Evolutionary conservation across 2,329 filamentous ascomycete species (phyloP), one percentile per base, ranked within the genome.

Genomic region (Calonectria hawksworthii): DNA sequence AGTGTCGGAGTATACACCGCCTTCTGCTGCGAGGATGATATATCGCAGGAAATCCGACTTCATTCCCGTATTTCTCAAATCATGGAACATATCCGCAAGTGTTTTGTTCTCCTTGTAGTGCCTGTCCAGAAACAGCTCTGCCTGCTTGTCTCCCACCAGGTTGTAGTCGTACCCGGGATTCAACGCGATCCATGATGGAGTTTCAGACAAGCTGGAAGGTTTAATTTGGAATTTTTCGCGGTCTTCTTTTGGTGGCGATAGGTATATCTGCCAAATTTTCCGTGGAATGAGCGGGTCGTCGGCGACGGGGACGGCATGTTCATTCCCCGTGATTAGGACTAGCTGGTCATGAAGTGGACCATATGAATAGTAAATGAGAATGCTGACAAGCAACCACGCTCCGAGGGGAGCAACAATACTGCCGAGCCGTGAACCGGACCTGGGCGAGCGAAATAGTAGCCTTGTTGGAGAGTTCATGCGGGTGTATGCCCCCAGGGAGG

Each of bases 1-100:
- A 64, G 92, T 91, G 77, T 92, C 91, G 28, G 90, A 86, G 81
- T 92, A 93, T 7, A 88, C 79, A n/a, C 88, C 85, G 18, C 85
- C 85, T 52, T 85, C 81, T 3, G 68, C 72, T 11, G 41, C 52
- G 10, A 83, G 79, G 28, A 83, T 47, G 4, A 83, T 78, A 67
- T 83, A 83, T 5, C 82, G 80, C 1, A 83, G 75, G 14, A 83
- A 63, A 38, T 83, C 80, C 13, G 83, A 83, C 64, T 81, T 83
- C 68, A 83, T 78, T 26, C 81, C 83, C 7, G 80, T 80, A 54
- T 83, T 83, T 4, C 66, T 74, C 34, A 83, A 47, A 13, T 73
- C 66, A 9, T 72, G 44, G 74, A 81, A 84, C 0, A 78, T 73
- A 3, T 77, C 52, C 18, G 76, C 26, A 6, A 84, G 56, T 13